These are phyloP conservation scores for Acrocalymma vagum DNA, from an alignment of 2,329 filamentous ascomycete genomes.

Conservation along the genomic window DNA sequence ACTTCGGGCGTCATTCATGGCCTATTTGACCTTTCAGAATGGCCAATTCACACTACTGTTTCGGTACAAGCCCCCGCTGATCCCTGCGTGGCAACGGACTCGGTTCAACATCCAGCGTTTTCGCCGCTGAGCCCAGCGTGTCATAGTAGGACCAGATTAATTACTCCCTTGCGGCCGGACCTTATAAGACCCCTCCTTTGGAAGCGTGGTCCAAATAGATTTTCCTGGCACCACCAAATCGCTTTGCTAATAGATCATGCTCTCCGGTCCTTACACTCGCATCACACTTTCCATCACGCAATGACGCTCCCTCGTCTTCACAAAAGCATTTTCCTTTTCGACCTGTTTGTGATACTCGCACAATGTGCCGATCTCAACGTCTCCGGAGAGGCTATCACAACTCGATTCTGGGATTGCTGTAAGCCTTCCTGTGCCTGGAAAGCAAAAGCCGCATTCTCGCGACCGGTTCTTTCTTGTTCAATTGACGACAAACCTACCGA, in stretches of 20 bases:
- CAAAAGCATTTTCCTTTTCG: slow-evolving; percentile 31
- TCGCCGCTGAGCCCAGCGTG: slow-evolving; percentile 41
- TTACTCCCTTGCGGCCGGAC: slow-evolving; percentile 44
- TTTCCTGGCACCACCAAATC: slow-evolving; percentile 36
- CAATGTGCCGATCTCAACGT: slow-evolving; percentile 31
- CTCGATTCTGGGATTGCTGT: slow-evolving; percentile 67
- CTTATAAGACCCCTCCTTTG: slow-evolving; percentile 42
- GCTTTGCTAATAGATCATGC: slow-evolving; percentile 43
- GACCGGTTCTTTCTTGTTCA: slow-evolving; percentile 64
- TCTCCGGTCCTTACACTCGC: slow-evolving; percentile 36
- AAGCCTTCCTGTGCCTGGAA: slow-evolving; percentile 73
- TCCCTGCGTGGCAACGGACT: slow-evolving; percentile 41
- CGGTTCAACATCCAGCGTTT: slow-evolving; percentile 37
- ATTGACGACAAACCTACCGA: slow-evolving; percentile 62
- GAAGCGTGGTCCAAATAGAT: slow-evolving; percentile 44
- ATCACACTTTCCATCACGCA: slow-evolving; percentile 38
- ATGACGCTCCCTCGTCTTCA: slow-evolving; percentile 43
- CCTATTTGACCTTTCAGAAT: slow-evolving; percentile 28
- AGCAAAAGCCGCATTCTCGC: slow-evolving; percentile 62
- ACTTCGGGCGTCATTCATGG: slow-evolving; percentile 26
- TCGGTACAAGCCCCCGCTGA: slow-evolving; percentile 41
- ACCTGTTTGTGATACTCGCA: slow-evolving; percentile 30
- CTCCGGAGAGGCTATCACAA: slow-evolving; percentile 43
- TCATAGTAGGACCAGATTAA: slow-evolving; percentile 41
- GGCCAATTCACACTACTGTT: slow-evolving; percentile 31